These are phyloP conservation scores for Sclerotinia subarctica DNA, from an alignment of 2,329 filamentous ascomycete species.

Conservation along the genomic window DNA sequence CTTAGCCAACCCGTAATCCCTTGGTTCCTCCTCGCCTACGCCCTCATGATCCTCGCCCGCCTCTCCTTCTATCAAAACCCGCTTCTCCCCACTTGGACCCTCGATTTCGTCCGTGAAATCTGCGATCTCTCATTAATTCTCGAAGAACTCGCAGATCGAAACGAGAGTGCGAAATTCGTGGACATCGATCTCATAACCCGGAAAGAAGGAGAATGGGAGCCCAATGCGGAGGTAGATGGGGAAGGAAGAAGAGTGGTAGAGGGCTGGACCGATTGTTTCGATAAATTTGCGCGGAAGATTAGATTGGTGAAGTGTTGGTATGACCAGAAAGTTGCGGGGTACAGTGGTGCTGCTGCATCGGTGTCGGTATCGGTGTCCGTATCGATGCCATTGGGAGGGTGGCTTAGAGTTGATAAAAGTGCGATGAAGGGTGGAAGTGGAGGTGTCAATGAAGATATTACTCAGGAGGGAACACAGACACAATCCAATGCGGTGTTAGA, in stretches of 20 bases:
- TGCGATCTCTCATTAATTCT: constrained; percentile 11
- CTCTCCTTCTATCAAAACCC: constrained; percentile 12
- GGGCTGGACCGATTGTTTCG: constrained; percentile 11
- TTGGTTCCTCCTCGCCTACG: constrained; percentile 6
- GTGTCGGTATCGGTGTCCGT: too few species aligned
- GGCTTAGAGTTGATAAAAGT: background rate
- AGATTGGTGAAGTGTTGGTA: background rate
- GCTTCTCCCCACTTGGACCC: background rate
- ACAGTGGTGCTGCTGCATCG: background rate
- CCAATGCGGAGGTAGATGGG: background rate
- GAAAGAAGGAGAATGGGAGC: background rate
- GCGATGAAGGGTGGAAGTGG: background rate
- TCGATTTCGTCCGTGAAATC: constrained; percentile 3
- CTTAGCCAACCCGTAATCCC: constrained; percentile 1
- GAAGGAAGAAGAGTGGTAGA: background rate
- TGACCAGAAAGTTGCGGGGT: background rate
- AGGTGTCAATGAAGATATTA: background rate
- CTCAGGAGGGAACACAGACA: background rate
- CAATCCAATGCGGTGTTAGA: background rate
- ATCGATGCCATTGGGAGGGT: background rate
- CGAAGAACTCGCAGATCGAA: background rate
- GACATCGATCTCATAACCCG: background rate
- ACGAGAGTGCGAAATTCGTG: constrained; percentile 6
- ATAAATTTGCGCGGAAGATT: constrained; percentile 15
- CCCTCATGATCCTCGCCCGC: constrained; percentile 4